A percentile compares a stretch with the other conserved stretches of the same genome.
phyloP scores from a whole-genome alignment of 2,329 filamentous ascomycete genomes.

The Ophiobolus disseminans region DNA sequence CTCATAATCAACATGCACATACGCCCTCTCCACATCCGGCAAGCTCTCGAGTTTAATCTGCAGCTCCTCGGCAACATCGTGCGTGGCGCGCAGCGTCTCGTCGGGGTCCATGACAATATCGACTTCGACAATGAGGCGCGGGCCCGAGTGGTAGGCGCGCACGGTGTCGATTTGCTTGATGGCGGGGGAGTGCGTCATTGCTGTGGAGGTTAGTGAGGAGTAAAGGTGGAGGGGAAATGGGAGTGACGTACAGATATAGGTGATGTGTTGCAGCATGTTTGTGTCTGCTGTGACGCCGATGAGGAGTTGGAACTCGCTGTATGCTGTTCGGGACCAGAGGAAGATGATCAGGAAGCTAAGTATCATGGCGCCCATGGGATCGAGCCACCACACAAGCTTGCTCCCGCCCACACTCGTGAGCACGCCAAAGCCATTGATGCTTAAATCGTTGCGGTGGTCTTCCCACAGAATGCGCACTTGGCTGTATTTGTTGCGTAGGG shows the following conservation, averaged over 20 bases:
- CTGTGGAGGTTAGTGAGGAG: slow-evolving; percentile 36
- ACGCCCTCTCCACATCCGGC: slow-evolving; percentile 89
- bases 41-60: slow-evolving; percentile 93
- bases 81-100: slow-evolving; percentile 76
- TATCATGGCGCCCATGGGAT: slow-evolving; percentile 87
- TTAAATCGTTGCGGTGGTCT: slow-evolving; percentile 95
- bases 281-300: slow-evolving; percentile 89
- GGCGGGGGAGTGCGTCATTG: slow-evolving; percentile 81
- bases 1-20: slow-evolving; percentile 97
- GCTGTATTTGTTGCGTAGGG: slow-evolving; percentile 86
- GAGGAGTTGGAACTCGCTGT: slow-evolving; percentile 86
- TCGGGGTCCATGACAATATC: slow-evolving; percentile 91
- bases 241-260: slow-evolving; percentile 76
- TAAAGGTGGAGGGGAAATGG: not conserved
- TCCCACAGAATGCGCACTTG: slow-evolving; percentile 94
- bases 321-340: slow-evolving; percentile 86
- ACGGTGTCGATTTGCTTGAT: slow-evolving; percentile 94
- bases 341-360: slow-evolving; percentile 78
- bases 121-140: slow-evolving; percentile 90
- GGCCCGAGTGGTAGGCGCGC: slow-evolving; percentile 87
- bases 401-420: slow-evolving; percentile 89
- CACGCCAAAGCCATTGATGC: slow-evolving; percentile 94
- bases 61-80: slow-evolving; percentile 92
- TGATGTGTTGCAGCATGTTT: slow-evolving; percentile 89
- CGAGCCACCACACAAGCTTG: slow-evolving; percentile 92